phyloP scores from a whole-genome alignment of 129 eudicot species.

The Scalesia atractyloides region DNA sequence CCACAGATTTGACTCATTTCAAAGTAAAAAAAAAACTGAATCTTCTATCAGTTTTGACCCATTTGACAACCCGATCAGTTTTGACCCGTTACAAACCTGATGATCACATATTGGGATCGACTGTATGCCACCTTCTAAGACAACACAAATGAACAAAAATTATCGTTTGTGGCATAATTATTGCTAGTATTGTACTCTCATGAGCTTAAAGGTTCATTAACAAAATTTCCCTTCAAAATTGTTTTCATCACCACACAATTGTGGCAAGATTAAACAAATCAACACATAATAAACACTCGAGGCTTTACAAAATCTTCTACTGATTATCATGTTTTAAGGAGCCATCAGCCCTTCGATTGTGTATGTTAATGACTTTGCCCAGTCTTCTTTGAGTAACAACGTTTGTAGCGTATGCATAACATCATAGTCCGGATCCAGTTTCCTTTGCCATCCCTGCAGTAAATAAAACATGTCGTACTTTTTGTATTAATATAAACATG shows the following conservation, averaged over 20 bases:
- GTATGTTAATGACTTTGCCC: slow-evolving; percentile 87
- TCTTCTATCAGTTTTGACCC: no score
- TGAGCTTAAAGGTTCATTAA: background rate
- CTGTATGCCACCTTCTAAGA: background rate
- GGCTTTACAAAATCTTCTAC: slow-evolving; percentile 17
- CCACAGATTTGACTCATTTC: no score
- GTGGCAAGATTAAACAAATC: slow-evolving; percentile 15
- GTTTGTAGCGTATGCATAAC: slow-evolving; percentile 84
- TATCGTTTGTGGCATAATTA: background rate
- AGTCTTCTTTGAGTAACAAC: slow-evolving; percentile 70
- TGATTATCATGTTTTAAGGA: slow-evolving; percentile 25
- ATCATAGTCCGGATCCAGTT: slow-evolving; percentile 92
- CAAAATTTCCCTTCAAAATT: background rate
- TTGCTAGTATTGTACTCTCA: background rate
- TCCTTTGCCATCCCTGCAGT: slow-evolving; percentile 93
- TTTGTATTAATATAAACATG: no score
- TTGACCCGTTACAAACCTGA: no score
- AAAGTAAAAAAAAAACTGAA: no score
- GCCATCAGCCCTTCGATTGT: slow-evolving; percentile 55
- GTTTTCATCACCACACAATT: background rate
- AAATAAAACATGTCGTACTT: background rate
- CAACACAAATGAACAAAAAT: background rate
- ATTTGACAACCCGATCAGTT: no score
- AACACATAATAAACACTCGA: background rate
- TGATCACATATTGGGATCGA: no score